A percentile compares a stretch with the other conserved stretches of the same genome.
phyloP scores from a whole-genome alignment of 2,329 filamentous ascomycete genomes.

The Colletotrichum noveboracense region DNA sequence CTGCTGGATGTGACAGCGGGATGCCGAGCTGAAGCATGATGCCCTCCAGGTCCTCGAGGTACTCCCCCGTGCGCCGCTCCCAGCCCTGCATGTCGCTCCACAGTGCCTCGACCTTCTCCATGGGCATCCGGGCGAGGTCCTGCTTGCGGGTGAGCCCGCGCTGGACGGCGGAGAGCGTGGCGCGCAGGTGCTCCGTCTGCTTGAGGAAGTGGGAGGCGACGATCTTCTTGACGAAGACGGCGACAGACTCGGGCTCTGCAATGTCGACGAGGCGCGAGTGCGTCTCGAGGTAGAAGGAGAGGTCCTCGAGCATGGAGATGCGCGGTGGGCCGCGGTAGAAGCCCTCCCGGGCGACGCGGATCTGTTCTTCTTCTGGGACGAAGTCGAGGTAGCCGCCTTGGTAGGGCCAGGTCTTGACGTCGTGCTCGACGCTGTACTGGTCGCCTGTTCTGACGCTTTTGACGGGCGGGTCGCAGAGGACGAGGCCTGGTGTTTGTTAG shows the following conservation, averaged over 20 bases:
- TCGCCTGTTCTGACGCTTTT: conserved; percentile 22
- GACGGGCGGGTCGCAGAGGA: conserved; percentile 28
- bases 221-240: conserved; percentile 27
- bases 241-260: conserved; percentile 13
- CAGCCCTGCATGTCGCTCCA: conserved; percentile 31
- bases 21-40: conserved; percentile 30
- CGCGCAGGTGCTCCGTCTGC: conserved; percentile 26
- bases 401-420: conserved; percentile 23
- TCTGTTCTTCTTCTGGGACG: conserved; percentile 24
- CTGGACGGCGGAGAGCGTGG: conserved; percentile 25
- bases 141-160: conserved; percentile 28
- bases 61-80: conserved; percentile 29
- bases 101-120: conserved; percentile 26
- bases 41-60: conserved; percentile 28
- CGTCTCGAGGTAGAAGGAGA: conserved; percentile 26
- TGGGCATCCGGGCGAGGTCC: conserved; percentile 25
- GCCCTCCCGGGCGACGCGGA: background rate
- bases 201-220: conserved; percentile 28
- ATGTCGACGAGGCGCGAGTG: conserved; percentile 20
- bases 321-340: conserved; percentile 22
- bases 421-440: conserved; percentile 16
- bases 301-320: conserved; percentile 26
- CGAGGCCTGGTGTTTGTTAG: conserved; percentile 16
- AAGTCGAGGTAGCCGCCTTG: conserved; percentile 31
- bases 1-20: too few relatives aligned